Percentiles rank a stretch among this genome's conserved stretches.
Evolutionary conservation across 495 filamentous ascomycete species (phyloP).

Genomic region (Neurospora terricola): DNA sequence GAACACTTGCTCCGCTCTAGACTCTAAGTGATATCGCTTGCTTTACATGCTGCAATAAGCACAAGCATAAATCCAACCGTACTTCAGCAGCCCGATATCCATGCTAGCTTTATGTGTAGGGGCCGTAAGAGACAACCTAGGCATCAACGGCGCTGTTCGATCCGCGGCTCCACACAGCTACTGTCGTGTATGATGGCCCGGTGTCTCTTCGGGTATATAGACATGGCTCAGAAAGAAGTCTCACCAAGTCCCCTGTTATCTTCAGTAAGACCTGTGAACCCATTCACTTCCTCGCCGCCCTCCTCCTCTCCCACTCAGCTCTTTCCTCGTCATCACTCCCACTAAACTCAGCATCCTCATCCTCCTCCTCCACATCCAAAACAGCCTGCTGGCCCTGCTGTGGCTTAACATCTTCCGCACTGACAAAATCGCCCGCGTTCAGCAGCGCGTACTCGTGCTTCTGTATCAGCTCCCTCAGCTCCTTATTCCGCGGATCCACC

Average conservation of each 20-base stretch:
- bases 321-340: constrained; percentile 44
- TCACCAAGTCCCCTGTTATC: not conserved
- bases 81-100: not conserved
- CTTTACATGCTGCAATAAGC: not conserved
- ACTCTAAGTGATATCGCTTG: not conserved
- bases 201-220: not conserved
- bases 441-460: constrained; percentile 63
- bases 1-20: not conserved
- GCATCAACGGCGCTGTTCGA: not conserved
- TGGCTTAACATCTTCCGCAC: constrained; percentile 21
- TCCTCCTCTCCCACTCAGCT: constrained; percentile 39
- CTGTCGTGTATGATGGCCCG: not conserved
- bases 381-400: constrained; percentile 3
- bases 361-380: constrained; percentile 20
- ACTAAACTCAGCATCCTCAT: constrained; percentile 42
- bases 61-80: not conserved
- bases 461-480: constrained; percentile 57
- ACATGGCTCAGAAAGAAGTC: not conserved
- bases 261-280: not conserved
- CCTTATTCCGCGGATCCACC: constrained; percentile 61
- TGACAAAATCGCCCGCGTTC: constrained; percentile 41
- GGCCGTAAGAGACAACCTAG: not conserved
- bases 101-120: not conserved
- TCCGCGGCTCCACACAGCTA: not conserved
- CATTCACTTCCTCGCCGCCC: constrained; percentile 21